These are phyloP conservation scores for Cryomyces minteri DNA, from an alignment of 495 filamentous ascomycete genomes.

Conservation along the genomic window DNA sequence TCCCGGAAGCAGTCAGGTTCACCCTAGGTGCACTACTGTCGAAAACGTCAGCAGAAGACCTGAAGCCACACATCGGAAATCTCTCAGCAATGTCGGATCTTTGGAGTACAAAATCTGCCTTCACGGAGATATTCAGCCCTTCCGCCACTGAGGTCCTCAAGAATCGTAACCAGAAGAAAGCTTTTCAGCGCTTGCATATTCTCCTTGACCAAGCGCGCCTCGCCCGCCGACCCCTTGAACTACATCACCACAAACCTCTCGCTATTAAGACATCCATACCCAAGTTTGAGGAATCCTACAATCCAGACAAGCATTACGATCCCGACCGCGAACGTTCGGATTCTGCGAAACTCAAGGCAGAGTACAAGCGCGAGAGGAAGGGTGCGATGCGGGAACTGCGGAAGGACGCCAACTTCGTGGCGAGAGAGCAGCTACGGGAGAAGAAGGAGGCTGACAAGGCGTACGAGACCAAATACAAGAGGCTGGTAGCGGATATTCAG, in stretches of 20 bases:
- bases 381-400: conserved; percentile 84
- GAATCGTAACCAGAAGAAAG: conserved; percentile 5
- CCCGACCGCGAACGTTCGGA: conserved; percentile 78
- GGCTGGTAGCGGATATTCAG: conserved; percentile 84
- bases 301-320: conserved; percentile 90
- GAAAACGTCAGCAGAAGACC: conserved; percentile 4
- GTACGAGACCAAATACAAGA: conserved; percentile 90
- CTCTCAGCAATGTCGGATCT: conserved; percentile 10
- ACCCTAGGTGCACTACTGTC: conserved; percentile 46
- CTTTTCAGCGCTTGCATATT: conserved; percentile 17
- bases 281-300: conserved; percentile 93
- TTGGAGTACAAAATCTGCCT: conserved; percentile 16
- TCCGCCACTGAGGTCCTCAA: conserved; percentile 2
- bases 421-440: conserved; percentile 67
- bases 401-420: conserved; percentile 86
- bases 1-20: conserved; percentile 78
- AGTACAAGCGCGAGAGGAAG: conserved; percentile 91
- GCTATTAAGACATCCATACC: conserved; percentile 78
- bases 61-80: conserved; percentile 8
- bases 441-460: conserved; percentile 73
- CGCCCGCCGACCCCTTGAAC: conserved; percentile 55
- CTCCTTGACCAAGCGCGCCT: conserved; percentile 36
- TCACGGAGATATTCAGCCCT: conserved; percentile 15
- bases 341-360: conserved; percentile 55
- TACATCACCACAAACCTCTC: conserved; percentile 78